Conservation (phyloP, 1,284 basidiomycete genomes). For the Ganoderma boninense region DNA sequence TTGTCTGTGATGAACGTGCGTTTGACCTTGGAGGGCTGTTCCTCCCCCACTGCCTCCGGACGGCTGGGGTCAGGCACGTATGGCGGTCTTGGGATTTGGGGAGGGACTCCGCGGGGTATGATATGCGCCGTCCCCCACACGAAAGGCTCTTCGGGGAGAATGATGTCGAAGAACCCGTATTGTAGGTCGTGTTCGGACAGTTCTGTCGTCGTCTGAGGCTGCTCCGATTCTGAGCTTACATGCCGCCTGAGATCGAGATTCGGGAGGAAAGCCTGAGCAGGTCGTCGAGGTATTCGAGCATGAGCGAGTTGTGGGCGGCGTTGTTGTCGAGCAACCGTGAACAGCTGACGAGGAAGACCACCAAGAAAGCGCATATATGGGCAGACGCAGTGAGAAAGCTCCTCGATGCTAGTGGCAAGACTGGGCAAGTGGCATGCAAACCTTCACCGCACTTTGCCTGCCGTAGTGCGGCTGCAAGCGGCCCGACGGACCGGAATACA, state of each 20-base stretch:
- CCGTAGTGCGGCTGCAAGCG: too few relatives aligned
- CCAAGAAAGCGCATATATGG: conserved; percentile 13
- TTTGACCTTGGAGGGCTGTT: conserved; percentile 39
- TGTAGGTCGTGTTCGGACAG: conserved; percentile 32
- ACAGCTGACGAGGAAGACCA: conserved; percentile 2
- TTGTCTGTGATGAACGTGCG: conserved; percentile 62
- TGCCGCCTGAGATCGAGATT: conserved; percentile 3
- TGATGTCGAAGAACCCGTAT: conserved; percentile 63
- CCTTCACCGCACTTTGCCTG: too few relatives aligned
- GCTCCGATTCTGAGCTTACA: background rate
- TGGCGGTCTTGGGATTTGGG: conserved; percentile 62
- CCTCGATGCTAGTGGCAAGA: too few relatives aligned
- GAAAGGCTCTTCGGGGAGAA: conserved; percentile 72
- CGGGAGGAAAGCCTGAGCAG: background rate
- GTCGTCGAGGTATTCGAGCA: background rate
- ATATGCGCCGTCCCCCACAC: conserved; percentile 73
- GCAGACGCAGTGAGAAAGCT: background rate
- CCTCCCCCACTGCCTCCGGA: conserved; percentile 15
- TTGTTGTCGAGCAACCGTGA: background rate
- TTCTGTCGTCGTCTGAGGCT: background rate
- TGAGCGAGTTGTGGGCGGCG: background rate
- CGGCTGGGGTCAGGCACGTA: conserved; percentile 56
- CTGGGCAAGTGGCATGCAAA: too few relatives aligned
- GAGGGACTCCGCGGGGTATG: conserved; percentile 63
- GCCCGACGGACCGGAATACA: too few relatives aligned